These are phyloP conservation scores for Thraustochytrium sp. DNA, from an alignment of 352 stramenopile genomes.

Conservation along the genomic window DNA sequence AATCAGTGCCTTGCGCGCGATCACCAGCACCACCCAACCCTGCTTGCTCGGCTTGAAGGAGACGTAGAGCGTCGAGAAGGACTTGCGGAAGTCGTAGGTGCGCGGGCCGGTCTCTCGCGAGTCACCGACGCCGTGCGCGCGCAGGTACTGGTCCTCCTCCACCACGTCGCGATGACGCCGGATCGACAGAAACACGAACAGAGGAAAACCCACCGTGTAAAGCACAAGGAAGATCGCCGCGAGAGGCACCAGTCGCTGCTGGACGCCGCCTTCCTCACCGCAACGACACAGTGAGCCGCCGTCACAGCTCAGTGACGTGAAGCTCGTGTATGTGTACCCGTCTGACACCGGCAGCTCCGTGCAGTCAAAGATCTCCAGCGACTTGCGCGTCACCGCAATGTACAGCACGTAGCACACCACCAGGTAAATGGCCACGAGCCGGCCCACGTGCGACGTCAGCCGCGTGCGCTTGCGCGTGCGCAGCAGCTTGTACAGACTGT, in stretches of 20 bases:
- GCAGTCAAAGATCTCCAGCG: conserved; percentile 48
- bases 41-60: conserved; percentile 64
- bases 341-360: conserved; percentile 19
- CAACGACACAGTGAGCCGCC: conserved; percentile 27
- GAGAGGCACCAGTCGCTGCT: conserved; percentile 41
- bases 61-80: conserved; percentile 72
- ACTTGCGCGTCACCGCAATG: conserved; percentile 44
- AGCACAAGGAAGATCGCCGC: conserved; percentile 47
- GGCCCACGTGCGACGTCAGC: conserved; percentile 15
- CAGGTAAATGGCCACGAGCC: conserved; percentile 8
- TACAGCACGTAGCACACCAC: conserved; percentile 47
- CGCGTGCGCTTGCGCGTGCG: not conserved
- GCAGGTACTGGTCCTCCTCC: conserved; percentile 50
- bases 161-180: conserved; percentile 29
- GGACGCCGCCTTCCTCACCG: conserved; percentile 34
- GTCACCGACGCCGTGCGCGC: conserved; percentile 43
- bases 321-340: conserved; percentile 47
- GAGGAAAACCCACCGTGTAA: conserved; percentile 50
- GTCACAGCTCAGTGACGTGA: conserved; percentile 30
- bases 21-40: conserved; percentile 73
- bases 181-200: conserved; percentile 40
- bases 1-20: conserved; percentile 66
- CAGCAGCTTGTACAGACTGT: conserved; percentile 33
- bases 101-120: conserved; percentile 40
- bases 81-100: conserved; percentile 55